phyloP scores from a whole-genome alignment of 805 yeast species.

The Kluyveromyces nonfermentans region DNA sequence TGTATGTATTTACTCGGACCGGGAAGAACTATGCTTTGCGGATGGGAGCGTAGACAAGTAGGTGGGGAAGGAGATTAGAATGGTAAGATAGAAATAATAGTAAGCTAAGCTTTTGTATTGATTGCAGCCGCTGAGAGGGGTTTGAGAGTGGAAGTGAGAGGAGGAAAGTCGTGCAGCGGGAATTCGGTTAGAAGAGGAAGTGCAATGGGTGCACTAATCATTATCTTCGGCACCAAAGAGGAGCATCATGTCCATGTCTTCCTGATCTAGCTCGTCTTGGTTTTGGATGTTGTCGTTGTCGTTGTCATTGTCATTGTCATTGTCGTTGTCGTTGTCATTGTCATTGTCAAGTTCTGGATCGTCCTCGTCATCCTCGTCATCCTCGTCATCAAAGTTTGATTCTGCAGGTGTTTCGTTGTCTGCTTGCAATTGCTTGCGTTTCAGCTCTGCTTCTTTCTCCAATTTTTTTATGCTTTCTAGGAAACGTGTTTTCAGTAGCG shows the following conservation, averaged over 20 bases:
- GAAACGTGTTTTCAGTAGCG: slow-evolving; percentile 80
- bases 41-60: neutral
- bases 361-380: slow-evolving; percentile 26
- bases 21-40: neutral
- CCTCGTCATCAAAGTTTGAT: slow-evolving; percentile 26
- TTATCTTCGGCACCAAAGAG: slow-evolving; percentile 30
- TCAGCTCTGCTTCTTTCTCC: slow-evolving; percentile 72
- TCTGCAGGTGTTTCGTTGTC: slow-evolving; percentile 12
- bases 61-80: neutral
- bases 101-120: neutral
- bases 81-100: neutral
- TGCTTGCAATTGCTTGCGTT: slow-evolving; percentile 51
- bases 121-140: neutral
- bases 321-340: slow-evolving; percentile 27
- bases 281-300: slow-evolving; percentile 26
- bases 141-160: no score
- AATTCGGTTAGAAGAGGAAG: no score
- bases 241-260: slow-evolving; percentile 31
- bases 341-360: slow-evolving; percentile 28
- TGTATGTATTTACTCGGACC: neutral
- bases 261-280: slow-evolving; percentile 26
- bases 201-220: no score
- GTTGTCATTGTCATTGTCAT: no score
- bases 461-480: slow-evolving; percentile 70
- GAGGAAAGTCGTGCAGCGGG: neutral